Conservation (phyloP, 2,329 filamentous ascomycete genomes). For the Nigrograna mackinnonii region DNA sequence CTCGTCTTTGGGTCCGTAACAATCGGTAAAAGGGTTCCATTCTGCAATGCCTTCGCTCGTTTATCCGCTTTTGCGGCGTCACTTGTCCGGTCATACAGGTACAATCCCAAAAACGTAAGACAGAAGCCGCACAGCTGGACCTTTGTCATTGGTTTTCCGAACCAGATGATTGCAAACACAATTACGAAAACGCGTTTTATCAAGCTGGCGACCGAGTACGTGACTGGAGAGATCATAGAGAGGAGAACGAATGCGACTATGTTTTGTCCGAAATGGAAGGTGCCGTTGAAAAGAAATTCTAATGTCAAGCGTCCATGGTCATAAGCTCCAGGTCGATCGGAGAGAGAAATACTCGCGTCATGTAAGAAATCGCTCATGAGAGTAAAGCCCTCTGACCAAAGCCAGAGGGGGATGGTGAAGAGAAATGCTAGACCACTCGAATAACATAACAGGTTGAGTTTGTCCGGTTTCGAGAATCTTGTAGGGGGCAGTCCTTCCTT, state of each 20-base stretch:
- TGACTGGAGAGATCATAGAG: constrained; percentile 93
- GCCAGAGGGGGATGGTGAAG: constrained; percentile 87
- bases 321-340: constrained; percentile 74
- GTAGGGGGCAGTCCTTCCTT: constrained; percentile 63
- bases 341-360: constrained; percentile 78
- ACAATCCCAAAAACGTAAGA: constrained; percentile 89
- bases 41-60: constrained; percentile 67
- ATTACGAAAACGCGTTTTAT: constrained; percentile 99
- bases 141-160: constrained; percentile 82
- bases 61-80: constrained; percentile 87
- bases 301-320: constrained; percentile 65
- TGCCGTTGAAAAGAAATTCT: constrained; percentile 97
- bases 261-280: constrained; percentile 95
- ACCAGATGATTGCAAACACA: constrained; percentile 93
- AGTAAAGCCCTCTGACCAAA: constrained; percentile 83
- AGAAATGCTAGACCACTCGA: constrained; percentile 93
- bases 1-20: constrained; percentile 38
- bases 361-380: constrained; percentile 77
- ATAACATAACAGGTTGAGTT: constrained; percentile 94
- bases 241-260: constrained; percentile 92
- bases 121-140: constrained; percentile 83
- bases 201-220: constrained; percentile 92
- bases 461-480: constrained; percentile 82
- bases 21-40: constrained; percentile 73
- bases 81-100: constrained; percentile 92